Conservation (phyloP, 1,284 basidiomycete species). For the Moesziomyces sp. region DNA sequence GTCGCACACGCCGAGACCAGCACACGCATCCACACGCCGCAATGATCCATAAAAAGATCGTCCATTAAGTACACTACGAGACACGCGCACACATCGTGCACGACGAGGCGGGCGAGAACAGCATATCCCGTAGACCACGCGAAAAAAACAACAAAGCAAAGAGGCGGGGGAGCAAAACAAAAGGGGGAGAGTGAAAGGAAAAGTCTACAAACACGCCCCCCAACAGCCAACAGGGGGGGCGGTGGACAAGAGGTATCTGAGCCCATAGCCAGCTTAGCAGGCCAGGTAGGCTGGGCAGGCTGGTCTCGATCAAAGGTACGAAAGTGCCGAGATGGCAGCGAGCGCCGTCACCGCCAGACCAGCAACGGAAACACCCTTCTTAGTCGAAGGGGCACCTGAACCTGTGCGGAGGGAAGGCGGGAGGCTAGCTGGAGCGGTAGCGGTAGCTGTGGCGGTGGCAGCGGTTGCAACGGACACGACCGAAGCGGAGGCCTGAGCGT, state of each 20-base stretch:
- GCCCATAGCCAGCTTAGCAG: no score
- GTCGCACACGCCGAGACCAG: no score
- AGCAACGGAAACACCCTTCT: slow-evolving; percentile 3
- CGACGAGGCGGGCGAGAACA: no score
- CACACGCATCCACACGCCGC: no score
- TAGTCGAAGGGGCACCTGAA: background rate
- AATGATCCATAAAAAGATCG: no score
- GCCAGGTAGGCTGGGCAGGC: no score
- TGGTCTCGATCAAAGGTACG: slow-evolving; percentile 6
- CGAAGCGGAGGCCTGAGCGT: slow-evolving; percentile 6
- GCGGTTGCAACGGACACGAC: slow-evolving; percentile 15
- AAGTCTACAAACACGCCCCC: background rate
- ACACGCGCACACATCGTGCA: no score
- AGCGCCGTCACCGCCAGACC: slow-evolving; percentile 22
- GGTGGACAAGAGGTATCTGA: background rate
- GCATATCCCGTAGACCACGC: no score
- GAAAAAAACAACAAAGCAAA: no score
- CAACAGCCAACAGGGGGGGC: background rate
- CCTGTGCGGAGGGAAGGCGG: slow-evolving; percentile 9
- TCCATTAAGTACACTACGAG: no score
- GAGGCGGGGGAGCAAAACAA: no score
- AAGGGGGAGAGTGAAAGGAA: no score
- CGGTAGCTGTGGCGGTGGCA: slow-evolving; percentile 14
- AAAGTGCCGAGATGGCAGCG: slow-evolving; percentile 16
- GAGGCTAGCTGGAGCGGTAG: slow-evolving; percentile 11